Evolutionary conservation across 1,284 basidiomycete species (phyloP), one percentile per base, ranked within the genome.

Genomic region (Apiotrichum siamense): DNA sequence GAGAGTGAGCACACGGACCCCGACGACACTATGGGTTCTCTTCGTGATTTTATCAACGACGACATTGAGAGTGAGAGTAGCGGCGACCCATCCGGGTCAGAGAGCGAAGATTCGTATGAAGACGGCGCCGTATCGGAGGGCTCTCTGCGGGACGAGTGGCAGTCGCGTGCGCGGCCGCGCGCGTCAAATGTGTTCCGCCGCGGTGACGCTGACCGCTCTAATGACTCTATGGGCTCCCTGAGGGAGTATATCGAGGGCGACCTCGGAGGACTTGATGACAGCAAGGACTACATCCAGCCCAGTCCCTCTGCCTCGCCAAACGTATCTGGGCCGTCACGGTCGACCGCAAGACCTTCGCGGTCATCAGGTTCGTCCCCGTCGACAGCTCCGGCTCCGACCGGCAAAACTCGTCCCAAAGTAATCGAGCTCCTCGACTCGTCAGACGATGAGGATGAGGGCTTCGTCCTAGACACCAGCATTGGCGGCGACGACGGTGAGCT

Each of bases 361-460:
- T 40, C 35, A 27, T 36, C 27, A 4, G n/a, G n/a, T n/a, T n/a
- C n/a, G n/a, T n/a, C n/a, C n/a, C n/a, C n/a, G n/a, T n/a, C n/a
- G n/a, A n/a, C n/a, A n/a, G n/a, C n/a, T n/a, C n/a, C n/a, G n/a
- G n/a, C n/a, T n/a, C n/a, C n/a, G n/a, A 40, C n/a, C 18, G n/a
- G 32, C 21, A 31, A 31, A 6, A 40, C 38, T 15, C 38, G 38
- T 17, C 18, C n/a, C 3, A 18, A 26, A 5, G 27, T 50, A 12
- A 54, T 44, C 33, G 51, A 50, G 25, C 36, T 46, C 23, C 15
- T 31, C 9, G 38, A 50, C 29, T 41, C 47, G 20, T 54, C 50
- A 2, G 51, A 59, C 38, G 49, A 50, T 13, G 52, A 56, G 9
- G 40, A 36, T n/a, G n/a, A n/a, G n/a, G n/a, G n/a, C n/a, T n/a